A percentile compares a stretch with the other conserved stretches of the same genome.
Evolutionary conservation across 495 filamentous ascomycete species (phyloP).

Genomic region (Xylaria curta): DNA sequence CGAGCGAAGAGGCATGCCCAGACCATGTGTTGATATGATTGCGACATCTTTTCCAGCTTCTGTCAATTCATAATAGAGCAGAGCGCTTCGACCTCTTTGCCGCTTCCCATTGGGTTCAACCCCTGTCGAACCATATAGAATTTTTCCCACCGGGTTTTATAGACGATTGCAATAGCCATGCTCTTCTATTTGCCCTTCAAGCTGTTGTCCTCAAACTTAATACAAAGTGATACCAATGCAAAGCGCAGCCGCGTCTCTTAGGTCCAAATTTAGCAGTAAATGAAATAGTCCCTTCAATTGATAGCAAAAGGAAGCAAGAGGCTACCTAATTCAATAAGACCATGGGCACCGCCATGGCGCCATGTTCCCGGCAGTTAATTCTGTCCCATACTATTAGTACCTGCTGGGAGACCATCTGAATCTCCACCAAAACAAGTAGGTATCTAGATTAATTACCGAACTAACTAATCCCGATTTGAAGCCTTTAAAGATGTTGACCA

Average conservation of each 20-base stretch:
- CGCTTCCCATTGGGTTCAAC: constrained; percentile 25
- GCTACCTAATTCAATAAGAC: not conserved
- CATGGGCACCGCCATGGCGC: not conserved
- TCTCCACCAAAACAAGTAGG: not conserved
- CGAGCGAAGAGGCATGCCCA: not conserved
- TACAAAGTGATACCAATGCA: not conserved
- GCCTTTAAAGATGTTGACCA: not conserved
- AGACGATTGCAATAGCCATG: constrained; percentile 22
- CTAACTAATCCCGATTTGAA: not conserved
- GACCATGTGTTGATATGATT: constrained; percentile 26
- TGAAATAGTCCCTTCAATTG: not conserved
- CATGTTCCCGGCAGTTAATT: not conserved
- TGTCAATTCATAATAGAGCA: constrained; percentile 34
- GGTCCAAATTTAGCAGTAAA: not conserved
- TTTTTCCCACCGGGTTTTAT: constrained; percentile 11
- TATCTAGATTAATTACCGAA: not conserved
- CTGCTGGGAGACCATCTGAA: not conserved
- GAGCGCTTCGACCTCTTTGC: constrained; percentile 21
- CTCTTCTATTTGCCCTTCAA: constrained; percentile 8
- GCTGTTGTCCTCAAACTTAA: not conserved
- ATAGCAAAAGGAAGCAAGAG: not conserved
- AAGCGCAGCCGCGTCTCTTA: not conserved
- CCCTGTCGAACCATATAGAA: constrained; percentile 3
- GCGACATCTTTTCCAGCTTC: constrained; percentile 26
- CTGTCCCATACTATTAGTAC: not conserved